Evolutionary conservation across 2,329 filamentous ascomycete species (phyloP), one percentile per base, ranked within the genome.

Genomic region (Ramichloridium luteum): DNA sequence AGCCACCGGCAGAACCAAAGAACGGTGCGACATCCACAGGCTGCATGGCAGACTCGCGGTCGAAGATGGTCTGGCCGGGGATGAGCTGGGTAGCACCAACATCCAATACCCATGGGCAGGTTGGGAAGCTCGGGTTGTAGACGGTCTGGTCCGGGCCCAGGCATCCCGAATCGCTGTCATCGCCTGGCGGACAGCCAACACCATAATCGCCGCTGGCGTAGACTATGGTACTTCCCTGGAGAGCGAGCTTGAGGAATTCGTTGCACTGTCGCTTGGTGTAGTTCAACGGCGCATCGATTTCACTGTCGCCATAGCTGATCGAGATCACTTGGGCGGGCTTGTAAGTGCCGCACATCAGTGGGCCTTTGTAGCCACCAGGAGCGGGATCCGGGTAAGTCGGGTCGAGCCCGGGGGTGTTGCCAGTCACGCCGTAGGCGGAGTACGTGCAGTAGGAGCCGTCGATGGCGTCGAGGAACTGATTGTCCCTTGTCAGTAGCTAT

Each of bases 261-360:
- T 54, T 53, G 39, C 55, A 58, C 39, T 59, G 56, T 1, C 54
- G 48, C 38, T 62, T 55, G 35, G 66, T 61, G 50, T 74, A 74
- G 41, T 54, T 55, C 4, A 58, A 46, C 0, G 70, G 69, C 13
- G 71, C 55, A 16, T 64, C 62, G 2, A 51, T 49, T 49, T 74
- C 68, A 17, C 60, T 57, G 25, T 64, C 64, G 26, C 66, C 67
- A 47, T 74, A 74, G 4, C 65, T 70, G 43, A 72, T 65, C 20
- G 61, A 65, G 36, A 74, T 60, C 2, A 71, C 67, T 32, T 68
- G 65, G 5, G 67, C 66, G 3, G 65, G 62, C 38, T 62, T 55
- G 51, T 61, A 68, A 8, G 54, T 52, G 3, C 62, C 64, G 34
- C 64, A 65, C 29, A 58, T 52, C 9, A 55, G 41, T 4, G 49